These are phyloP conservation scores for Hypoxylon fuscum DNA, from an alignment of 495 filamentous ascomycete species.

Conservation along the genomic window DNA sequence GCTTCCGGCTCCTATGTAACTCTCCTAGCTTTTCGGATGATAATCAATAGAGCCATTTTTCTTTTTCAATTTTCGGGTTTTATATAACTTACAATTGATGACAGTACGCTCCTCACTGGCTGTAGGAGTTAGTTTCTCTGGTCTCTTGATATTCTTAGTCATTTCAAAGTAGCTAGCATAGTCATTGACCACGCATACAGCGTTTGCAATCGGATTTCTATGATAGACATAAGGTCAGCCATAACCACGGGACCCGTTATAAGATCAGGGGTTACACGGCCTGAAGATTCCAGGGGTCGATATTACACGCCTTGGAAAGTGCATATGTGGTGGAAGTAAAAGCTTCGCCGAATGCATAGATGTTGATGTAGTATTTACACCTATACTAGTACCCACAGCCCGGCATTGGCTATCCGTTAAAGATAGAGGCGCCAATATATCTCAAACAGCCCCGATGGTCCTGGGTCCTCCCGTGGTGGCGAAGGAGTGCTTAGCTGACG, in stretches of 20 bases:
- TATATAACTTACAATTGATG: too few species aligned
- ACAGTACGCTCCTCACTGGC: too few species aligned
- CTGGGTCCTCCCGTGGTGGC: too few species aligned
- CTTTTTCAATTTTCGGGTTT: too few species aligned
- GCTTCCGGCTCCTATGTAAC: background rate
- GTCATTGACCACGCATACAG: too few species aligned
- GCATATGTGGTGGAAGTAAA: background rate
- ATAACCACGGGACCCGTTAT: background rate
- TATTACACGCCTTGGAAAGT: background rate
- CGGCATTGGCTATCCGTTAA: background rate
- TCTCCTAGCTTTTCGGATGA: background rate
- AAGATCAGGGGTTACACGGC: background rate
- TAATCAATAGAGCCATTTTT: background rate
- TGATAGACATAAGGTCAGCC: background rate
- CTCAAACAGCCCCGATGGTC: background rate
- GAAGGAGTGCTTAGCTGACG: background rate
- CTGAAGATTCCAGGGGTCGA: background rate
- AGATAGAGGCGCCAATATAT: background rate
- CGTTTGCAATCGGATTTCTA: too few species aligned
- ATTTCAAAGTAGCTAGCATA: too few species aligned
- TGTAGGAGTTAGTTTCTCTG: too few species aligned
- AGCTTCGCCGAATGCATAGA: too few species aligned
- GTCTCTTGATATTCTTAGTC: too few species aligned
- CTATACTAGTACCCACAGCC: too few species aligned
- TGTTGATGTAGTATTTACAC: too few species aligned